A percentile compares a stretch with the other conserved stretches of the same genome.
Conservation (phyloP, 345 rosid genomes). For the Eucalyptus microcorys region DNA sequence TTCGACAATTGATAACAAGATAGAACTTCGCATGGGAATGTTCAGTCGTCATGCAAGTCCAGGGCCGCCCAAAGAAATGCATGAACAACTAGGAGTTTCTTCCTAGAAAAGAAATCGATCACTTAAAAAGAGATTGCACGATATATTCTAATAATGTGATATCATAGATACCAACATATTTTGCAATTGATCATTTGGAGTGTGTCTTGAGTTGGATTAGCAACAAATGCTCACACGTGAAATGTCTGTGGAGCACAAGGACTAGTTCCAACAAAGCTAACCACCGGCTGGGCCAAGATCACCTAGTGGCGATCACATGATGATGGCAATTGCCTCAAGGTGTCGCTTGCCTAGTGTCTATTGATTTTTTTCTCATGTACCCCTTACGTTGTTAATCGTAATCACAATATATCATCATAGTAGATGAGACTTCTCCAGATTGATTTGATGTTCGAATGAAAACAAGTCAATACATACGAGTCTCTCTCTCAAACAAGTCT, state of each 20-base stretch:
- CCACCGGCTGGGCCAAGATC: neutral
- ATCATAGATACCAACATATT: neutral
- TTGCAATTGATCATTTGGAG: neutral
- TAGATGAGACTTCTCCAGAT: neutral
- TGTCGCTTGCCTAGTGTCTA: neutral
- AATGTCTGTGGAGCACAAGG: neutral
- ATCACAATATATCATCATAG: neutral
- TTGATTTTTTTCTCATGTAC: neutral
- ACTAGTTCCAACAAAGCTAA: neutral
- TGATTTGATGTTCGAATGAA: neutral
- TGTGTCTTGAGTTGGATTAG: neutral
- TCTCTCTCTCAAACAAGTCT: neutral
- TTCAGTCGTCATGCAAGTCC: rapidly evolving
- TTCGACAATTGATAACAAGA: neutral
- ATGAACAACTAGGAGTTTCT: neutral
- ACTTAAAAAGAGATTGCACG: neutral
- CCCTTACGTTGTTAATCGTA: neutral
- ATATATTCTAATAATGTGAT: neutral
- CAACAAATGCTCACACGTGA: neutral
- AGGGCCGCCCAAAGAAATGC: neutral
- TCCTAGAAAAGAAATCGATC: neutral
- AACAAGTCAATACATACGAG: rapidly evolving
- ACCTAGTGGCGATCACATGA: rapidly evolving
- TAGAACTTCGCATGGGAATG: neutral
- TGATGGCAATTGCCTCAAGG: neutral